Conservation (phyloP, 2,329 filamentous ascomycete species). For the Reticulascus tulasneorum region DNA sequence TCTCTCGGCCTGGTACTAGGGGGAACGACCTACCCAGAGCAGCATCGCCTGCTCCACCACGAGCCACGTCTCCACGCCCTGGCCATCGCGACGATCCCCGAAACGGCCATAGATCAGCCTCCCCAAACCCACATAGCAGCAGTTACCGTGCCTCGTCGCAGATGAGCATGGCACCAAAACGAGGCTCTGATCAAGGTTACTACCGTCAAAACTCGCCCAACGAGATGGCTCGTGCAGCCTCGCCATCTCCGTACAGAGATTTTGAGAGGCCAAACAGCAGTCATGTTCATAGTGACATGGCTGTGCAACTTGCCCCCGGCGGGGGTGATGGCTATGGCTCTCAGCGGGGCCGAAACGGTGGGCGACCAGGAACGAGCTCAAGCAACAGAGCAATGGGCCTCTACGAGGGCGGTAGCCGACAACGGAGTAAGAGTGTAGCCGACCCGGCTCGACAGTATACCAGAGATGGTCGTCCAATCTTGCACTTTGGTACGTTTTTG, state of each 20-base stretch:
- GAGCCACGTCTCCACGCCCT: conserved; percentile 61
- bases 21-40: conserved; percentile 56
- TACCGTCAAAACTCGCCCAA: conserved; percentile 50
- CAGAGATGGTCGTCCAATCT: conserved; percentile 77
- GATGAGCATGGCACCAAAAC: conserved; percentile 3
- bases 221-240: conserved; percentile 40
- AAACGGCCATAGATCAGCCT: conserved; percentile 43
- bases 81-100: conserved; percentile 44
- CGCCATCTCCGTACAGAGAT: conserved; percentile 45
- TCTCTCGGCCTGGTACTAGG: conserved; percentile 56
- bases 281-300: conserved; percentile 54
- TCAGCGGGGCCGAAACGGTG: conserved; percentile 46
- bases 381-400: conserved; percentile 49
- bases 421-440: conserved; percentile 81
- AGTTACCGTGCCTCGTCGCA: conserved; percentile 16
- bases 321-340: conserved; percentile 58
- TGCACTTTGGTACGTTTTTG: conserved; percentile 81
- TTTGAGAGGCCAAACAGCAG: conserved; percentile 48
- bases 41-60: conserved; percentile 65
- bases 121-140: conserved; percentile 59
- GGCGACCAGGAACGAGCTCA: conserved; percentile 43
- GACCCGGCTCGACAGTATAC: conserved; percentile 78
- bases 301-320: conserved; percentile 61
- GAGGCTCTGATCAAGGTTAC: conserved; percentile 43
- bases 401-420: conserved; percentile 49